Evolutionary conservation across 2,329 filamentous ascomycete species (phyloP), one percentile per base, ranked within the genome.

Genomic region (Ceratocystis cubensis): DNA sequence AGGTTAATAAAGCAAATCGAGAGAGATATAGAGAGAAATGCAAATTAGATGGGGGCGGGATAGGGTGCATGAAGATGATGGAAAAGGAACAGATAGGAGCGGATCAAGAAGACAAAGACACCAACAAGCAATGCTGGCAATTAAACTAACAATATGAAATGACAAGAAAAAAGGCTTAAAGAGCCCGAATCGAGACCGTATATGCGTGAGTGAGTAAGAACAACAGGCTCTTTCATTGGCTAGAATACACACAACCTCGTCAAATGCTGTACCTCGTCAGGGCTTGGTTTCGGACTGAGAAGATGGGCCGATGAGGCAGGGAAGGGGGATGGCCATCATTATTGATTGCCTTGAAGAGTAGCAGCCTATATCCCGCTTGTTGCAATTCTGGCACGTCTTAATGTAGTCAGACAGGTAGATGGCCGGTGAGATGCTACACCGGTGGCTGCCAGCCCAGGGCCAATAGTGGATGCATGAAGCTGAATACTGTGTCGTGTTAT

Each of bases 271-370:
- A 25, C 10, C 28, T 33, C 25, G 25, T 33, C 53, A 59, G 53
- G 53, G 53, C 28, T 33, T 59, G 28, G 53, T 59, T 59, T 37
- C 28, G 53, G 53, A 59, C 53, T 25, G 53, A 30, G 53, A 13
- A 41, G 37, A 41, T 41, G 37, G 37, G 37, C 37, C 37, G 37
- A 41, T 13, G 10, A 41, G 10, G 37, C 37, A 41, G 10, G 33
- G 33, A 37, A 13, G 33, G 37, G 30, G 6, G 30, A 41, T 41
- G 10, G 10, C 37, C 37, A 41, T 13, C 37, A 41, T 4, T 41
- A 41, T 41, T 41, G 37, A 13, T 41, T 41, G 37, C 37, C 37
- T 41, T 41, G 3, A 41, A 13, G 37, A 41, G 37, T 41, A 41
- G 37, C 37, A 41, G 37, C 37, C 8, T 13, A 41, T 41, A 3